Percentiles rank a stretch among this genome's conserved stretches.
phyloP scores from a whole-genome alignment of 23 red algal species.

The Agarophyton chilense region DNA sequence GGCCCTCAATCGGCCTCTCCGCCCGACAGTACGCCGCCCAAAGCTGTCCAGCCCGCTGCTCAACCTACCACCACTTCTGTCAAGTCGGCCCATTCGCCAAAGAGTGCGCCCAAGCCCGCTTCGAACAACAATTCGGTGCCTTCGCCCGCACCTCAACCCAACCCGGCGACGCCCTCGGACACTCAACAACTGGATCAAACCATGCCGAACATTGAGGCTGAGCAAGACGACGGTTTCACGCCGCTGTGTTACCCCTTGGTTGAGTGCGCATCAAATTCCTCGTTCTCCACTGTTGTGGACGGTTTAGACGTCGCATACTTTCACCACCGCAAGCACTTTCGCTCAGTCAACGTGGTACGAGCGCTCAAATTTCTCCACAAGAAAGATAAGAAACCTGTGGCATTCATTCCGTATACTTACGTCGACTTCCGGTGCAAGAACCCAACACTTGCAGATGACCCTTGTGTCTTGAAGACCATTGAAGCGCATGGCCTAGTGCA shows the following conservation, averaged over 20 bases:
- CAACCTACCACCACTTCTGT: not conserved
- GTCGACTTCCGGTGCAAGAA: not conserved
- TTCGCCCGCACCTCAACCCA: not conserved
- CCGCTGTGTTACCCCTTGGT: not conserved
- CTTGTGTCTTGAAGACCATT: not conserved
- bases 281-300: not conserved
- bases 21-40: not conserved
- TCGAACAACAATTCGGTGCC: not conserved
- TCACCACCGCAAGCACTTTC: not conserved
- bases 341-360: conserved; percentile 5
- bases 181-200: too few relatives aligned
- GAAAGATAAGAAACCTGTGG: not conserved
- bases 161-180: too few relatives aligned
- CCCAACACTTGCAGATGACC: not conserved
- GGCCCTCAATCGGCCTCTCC: not conserved
- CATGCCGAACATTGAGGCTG: not conserved
- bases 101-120: not conserved
- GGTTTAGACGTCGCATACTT: not conserved
- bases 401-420: not conserved
- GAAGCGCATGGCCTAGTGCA: not conserved
- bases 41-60: not conserved
- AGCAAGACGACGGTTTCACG: not conserved
- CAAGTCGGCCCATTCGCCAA: not conserved
- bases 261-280: not conserved
- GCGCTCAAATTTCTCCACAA: conserved; percentile 3